Evolutionary conservation across 805 yeast genomes (phyloP), one percentile per base, ranked within the genome.

Genomic region (Suhomyces prunicola): DNA sequence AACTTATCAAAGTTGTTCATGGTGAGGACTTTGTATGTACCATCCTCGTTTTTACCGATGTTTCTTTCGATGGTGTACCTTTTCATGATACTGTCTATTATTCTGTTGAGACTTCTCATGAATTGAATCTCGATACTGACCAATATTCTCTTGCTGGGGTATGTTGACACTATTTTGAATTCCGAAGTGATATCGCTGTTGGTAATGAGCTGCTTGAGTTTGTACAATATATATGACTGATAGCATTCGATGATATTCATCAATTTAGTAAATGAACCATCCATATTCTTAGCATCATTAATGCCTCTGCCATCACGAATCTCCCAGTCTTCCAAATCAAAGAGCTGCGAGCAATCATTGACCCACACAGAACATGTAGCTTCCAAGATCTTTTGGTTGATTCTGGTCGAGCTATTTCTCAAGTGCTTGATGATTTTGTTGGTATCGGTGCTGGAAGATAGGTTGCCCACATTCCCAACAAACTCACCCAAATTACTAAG

Each of bases 81-180:
- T 55, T 75, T 75, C 71, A 75, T 70, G 15, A 72, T 64, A 1
- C 79, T 73, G 48, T 75, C 79, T 42, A 73, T 62, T 9, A 74
- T 58, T 9, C 73, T 70, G 46, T 71, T 73, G 59, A 75, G 64
- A 58, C 76, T 69, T 57, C 80, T 60, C 74, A 75, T 72, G 54
- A 75, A 75, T 55, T 75, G 80, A 46, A 75, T 73, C 60, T 75
- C 80, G 52, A 75, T 63, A 52, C 76, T 70, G 1, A 75, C 74
- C 48, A 75, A 60, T 39, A 66, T 64, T 46, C 77, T 58, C 51
- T 74, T 74, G 54, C 74, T 72, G 7, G 80, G 79, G 50, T 71
- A 68, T 2, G 73, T 56, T 2, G 71, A 53, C 2, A 71, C 68
- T 13, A 75, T 70, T 31, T 75, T 62, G 9, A 70, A 65, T 24